Percentiles rank a stretch among this genome's conserved stretches.
Evolutionary conservation across 2,329 filamentous ascomycete species (phyloP).

Genomic region (Epichloe baconii): DNA sequence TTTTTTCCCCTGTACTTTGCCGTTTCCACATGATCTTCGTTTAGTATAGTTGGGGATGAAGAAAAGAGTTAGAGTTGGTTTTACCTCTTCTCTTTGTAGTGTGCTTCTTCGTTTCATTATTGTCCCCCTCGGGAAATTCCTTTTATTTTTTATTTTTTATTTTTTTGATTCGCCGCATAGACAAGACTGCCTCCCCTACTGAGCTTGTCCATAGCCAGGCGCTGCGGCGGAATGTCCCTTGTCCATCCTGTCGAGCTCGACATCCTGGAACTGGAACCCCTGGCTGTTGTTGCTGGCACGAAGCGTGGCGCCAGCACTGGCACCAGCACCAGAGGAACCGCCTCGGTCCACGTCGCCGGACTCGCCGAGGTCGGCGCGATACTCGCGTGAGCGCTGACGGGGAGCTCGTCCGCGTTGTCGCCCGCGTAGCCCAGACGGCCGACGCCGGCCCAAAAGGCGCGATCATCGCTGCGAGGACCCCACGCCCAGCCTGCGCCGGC

Average conservation of each 20-base stretch:
- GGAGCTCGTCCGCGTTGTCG: slow-evolving; percentile 23
- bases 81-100: no score
- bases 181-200: not conserved
- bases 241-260: slow-evolving; percentile 17
- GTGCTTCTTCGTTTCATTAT: no score
- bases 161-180: no score
- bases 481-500: slow-evolving; percentile 78
- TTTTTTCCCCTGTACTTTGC: no score
- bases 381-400: slow-evolving; percentile 7
- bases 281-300: not conserved
- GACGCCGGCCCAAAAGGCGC: slow-evolving; percentile 69
- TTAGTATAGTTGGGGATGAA: no score
- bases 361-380: slow-evolving; percentile 13
- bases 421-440: slow-evolving; percentile 43
- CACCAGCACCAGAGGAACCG: not conserved
- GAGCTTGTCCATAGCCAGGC: not conserved
- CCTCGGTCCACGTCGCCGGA: slow-evolving; percentile 14
- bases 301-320: not conserved
- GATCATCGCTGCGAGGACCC: slow-evolving; percentile 59
- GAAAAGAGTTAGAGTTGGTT: no score
- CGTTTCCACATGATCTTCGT: no score
- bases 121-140: no score
- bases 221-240: not conserved
- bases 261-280: slow-evolving; percentile 16
- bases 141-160: no score